Conservation (phyloP, 1,284 basidiomycete genomes). For the Baeospora myosura region DNA sequence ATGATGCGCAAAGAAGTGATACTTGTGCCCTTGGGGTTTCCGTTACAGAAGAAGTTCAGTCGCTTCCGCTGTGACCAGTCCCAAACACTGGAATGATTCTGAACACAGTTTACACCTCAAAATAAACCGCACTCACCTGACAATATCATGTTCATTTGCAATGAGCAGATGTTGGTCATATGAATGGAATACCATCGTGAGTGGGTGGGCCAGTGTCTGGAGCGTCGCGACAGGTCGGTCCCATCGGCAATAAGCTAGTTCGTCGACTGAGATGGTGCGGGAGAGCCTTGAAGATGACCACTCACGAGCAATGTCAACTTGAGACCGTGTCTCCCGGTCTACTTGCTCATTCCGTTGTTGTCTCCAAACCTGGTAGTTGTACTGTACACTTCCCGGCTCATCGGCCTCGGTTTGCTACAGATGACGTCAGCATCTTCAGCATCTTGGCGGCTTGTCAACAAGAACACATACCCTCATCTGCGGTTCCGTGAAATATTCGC, state of each 20-base stretch:
- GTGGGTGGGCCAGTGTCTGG: slow-evolving; percentile 62
- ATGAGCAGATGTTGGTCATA: slow-evolving; percentile 87
- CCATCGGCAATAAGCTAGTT: slow-evolving; percentile 56
- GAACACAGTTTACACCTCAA: background rate
- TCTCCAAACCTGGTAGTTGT: slow-evolving; percentile 95
- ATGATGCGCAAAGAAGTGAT: slow-evolving; percentile 92
- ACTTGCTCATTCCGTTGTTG: slow-evolving; percentile 86
- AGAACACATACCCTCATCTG: slow-evolving; percentile 80
- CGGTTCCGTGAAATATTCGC: slow-evolving; percentile 96
- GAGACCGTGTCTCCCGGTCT: slow-evolving; percentile 61
- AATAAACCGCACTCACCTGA: slow-evolving; percentile 54
- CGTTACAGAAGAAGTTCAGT: slow-evolving; percentile 83
- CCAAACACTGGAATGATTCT: slow-evolving; percentile 63
- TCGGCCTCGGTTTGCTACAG: slow-evolving; percentile 85
- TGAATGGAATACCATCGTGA: slow-evolving; percentile 84
- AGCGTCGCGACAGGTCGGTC: slow-evolving; percentile 74
- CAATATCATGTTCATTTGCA: slow-evolving; percentile 80
- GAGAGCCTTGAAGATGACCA: slow-evolving; percentile 15
- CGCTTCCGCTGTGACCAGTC: slow-evolving; percentile 85
- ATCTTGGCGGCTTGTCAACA: slow-evolving; percentile 2
- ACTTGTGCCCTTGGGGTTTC: slow-evolving; percentile 74
- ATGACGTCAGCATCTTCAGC: slow-evolving; percentile 7
- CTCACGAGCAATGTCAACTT: slow-evolving; percentile 67
- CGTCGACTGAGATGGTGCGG: background rate
- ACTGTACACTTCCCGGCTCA: slow-evolving; percentile 89